Base-by-base conservation (phyloP, 2,329 filamentous ascomycete genomes). In the Helotiales sp. region DNA sequence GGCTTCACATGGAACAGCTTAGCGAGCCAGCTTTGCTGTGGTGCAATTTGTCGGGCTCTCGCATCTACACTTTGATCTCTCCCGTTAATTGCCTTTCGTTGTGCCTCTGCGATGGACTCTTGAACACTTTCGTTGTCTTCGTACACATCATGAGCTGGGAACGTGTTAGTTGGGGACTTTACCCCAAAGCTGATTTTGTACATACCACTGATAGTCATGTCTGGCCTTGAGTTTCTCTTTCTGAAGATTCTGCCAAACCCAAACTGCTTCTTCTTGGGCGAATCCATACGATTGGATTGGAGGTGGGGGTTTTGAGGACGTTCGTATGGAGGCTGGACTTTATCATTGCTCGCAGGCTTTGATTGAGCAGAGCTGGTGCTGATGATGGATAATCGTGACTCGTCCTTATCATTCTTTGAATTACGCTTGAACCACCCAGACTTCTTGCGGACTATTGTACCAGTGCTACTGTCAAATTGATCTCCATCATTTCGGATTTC, bases 1-100 rank as follows among this genome's bases (percentile, higher is more conserved):
- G 95, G 95, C 77, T 96, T 97, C 76, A 97, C 90, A 64, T 93
- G 89, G 81, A 98, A 93, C 54, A 98, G 87, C 17, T 93, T 91
- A 32, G 93, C 91, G 62, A 98, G 86, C 94, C 95, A 97, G 73
- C 91, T 97, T 75, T 93, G 89, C 76, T 89, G 90, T 32, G 88
- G 85, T 69, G 88, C 89, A 74, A 86, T 91, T 79, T 84, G 77
- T 69, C 80, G 80, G 70, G 75, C 52, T 69, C 67, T 66, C 8
- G 71, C 52, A 62, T 75, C 71, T 17, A 77, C 78, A 61, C 28
- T 45, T 78, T 67, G 78, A 79, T 30, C 79, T 79, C 22, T 77
- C 75, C 68, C 79, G 76, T 47, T 71, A 71, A 50, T 69, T 55
- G 73, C 74, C 60, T 64, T 69, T 37, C 43, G 68, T 28, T 43